Base-by-base conservation (phyloP, 306 rosid species). In the Astragalus membranaceus region DNA sequence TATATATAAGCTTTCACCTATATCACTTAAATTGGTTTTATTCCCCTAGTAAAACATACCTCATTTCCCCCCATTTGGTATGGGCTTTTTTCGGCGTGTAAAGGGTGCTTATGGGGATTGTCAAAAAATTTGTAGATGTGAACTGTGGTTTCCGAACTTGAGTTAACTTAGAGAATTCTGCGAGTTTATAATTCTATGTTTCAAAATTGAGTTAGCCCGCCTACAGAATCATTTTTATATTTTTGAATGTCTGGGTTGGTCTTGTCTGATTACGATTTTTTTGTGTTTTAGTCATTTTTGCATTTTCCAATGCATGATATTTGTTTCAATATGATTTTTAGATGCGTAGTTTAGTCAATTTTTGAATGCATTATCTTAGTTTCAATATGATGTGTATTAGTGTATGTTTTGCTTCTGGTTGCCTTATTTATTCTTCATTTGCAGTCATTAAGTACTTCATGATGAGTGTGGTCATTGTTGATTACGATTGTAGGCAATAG, bases 401-500 rank as follows among this genome's bases (percentile, higher is more conserved):
- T 26, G 2, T 26, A 26, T 26, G 30, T 26, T 26, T 26, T 26
- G 47, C 55, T 51, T 78, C 61, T 61, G 49, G 20, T 17, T 10
- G 10, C 64, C 39, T 69, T 9, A 11, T 35, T 29, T 52, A 14
- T 9, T 61, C 37, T 50, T 60, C 35, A 36, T 54, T 47, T 67
- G 29, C 54, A 63, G 47, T 66, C 32, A 55, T 7, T 67, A 68
- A 64, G 39, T 73, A 51, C 42, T 56, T 76, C 67, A 62, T 69
- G 41, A 12, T n/a, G 6, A 72, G 52, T 16, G 65, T 26, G 37
- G 16, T 57, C 51, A 78, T 39, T 71, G 10, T 74, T 52, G 62
- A 59, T 66, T 65, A 23, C 57, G 16, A 75, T 56, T 67, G 70
- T 76, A 94, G 99, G 99, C 99, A 11, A 94, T 94, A 70, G 99